Evolutionary conservation across 2,329 filamentous ascomycete genomes (phyloP).

Genomic region (Grosmannia huntii): DNA sequence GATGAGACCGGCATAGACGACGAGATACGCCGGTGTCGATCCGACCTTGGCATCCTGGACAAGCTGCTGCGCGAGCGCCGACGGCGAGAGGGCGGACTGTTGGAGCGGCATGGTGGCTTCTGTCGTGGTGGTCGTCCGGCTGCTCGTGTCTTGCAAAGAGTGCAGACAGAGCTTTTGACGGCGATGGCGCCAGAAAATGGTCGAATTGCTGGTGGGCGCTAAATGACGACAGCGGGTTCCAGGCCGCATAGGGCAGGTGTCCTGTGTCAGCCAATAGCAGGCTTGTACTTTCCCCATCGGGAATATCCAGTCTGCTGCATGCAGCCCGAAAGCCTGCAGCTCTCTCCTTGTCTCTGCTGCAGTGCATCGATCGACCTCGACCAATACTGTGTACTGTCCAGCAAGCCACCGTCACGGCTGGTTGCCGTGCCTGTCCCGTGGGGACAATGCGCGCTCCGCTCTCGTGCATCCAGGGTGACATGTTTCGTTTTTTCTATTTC

Average conservation of each 20-base stretch:
- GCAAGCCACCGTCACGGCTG: too few relatives aligned
- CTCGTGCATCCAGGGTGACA: too few relatives aligned
- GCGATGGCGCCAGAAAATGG: not conserved
- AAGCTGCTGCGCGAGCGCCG: not conserved
- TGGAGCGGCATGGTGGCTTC: not conserved
- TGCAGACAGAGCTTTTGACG: not conserved
- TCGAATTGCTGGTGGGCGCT: not conserved
- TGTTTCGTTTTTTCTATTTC: too few relatives aligned
- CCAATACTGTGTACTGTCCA: not conserved
- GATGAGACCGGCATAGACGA: slow-evolving; percentile 2
- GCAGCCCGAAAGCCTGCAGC: not conserved
- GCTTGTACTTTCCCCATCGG: not conserved
- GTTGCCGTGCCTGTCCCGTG: too few relatives aligned
- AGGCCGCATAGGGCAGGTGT: not conserved
- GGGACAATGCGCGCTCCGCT: too few relatives aligned
- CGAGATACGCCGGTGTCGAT: not conserved
- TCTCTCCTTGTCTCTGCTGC: not conserved
- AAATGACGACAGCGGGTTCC: not conserved
- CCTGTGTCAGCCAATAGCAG: not conserved
- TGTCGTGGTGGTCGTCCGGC: not conserved
- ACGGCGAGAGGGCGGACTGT: not conserved
- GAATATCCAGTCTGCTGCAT: not conserved
- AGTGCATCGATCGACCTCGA: not conserved
- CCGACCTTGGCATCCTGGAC: not conserved
- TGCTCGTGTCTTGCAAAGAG: not conserved